Evolutionary conservation across 768 basidiomycete genomes (phyloP), one percentile per base, ranked within the genome.

Genomic region (Tulasnella sp.): DNA sequence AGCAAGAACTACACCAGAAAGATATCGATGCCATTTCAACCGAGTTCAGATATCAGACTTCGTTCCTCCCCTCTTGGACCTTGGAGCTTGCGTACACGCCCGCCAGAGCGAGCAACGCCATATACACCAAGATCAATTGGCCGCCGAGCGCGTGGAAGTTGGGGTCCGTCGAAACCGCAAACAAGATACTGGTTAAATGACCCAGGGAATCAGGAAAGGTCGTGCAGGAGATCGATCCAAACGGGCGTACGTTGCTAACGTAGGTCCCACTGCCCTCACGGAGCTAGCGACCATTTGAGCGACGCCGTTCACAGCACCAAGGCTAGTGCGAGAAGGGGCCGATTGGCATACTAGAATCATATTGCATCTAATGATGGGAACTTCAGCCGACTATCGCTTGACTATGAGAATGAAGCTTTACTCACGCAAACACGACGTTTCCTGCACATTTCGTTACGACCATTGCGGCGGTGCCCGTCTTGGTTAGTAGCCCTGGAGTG

Each of bases 271-370:
- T 7, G 80, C 72, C n/a, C 81, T 16, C 80, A 75, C 58, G 18
- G 69, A 37, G 80, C 81, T 82, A 8, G 81, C 81, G 28, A 75
- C 46, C 81, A 82, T 82, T 64, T 82, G 81, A 18, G 81, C 81
- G 6, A 82, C 80, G 16, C 81, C 78, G 54, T 82, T 82, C 34
- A 82, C 81, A n/a, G 80, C 72, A 4, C 81, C 81, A 6, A 82
- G 50, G 69, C 44, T 82, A 3, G 54, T 81, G 16, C 48, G 31
- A 18, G 81, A 81, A 22, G 81, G 81, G 12, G 81, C 80, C 14
- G 81, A 72, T 28, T 34, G 40, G 34, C 34, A 81, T 2, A 82
- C 80, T 1, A 82, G 73, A 16, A 82, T 82, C 80, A 82, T 81
- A 50, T 82, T 82, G 44, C 80, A 81, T 34, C 81, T 80, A 34